A percentile compares a stretch with the other conserved stretches of the same genome.
These are phyloP conservation scores for Rhizopus arrhizus DNA, from an alignment of 371 early-diverging fungal species.

Conservation along the genomic window DNA sequence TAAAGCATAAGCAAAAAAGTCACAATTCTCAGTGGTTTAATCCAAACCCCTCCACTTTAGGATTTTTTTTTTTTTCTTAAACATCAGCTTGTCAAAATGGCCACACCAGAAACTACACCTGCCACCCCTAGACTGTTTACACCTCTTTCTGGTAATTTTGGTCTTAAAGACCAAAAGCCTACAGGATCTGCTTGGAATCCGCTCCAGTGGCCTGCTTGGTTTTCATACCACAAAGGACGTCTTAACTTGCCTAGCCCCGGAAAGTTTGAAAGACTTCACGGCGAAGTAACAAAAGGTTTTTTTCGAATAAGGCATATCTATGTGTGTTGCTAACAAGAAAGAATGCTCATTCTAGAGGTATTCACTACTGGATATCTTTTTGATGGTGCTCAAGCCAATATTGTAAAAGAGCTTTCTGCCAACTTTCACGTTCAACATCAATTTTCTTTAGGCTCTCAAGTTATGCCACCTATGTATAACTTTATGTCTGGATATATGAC, in stretches of 20 bases:
- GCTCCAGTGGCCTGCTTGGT: slow-evolving; percentile 58
- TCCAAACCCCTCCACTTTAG: slow-evolving; percentile 1
- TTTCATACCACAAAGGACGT: slow-evolving; percentile 63
- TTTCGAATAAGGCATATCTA: neutral
- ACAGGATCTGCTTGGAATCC: slow-evolving; percentile 60
- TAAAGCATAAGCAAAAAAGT: neutral
- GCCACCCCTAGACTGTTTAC: slow-evolving; percentile 27
- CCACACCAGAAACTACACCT: slow-evolving; percentile 25
- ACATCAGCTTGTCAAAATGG: slow-evolving; percentile 11
- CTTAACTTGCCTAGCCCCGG: slow-evolving; percentile 88
- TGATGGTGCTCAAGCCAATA: slow-evolving; percentile 94
- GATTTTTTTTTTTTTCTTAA: neutral
- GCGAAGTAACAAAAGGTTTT: slow-evolving; percentile 78
- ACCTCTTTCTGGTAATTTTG: slow-evolving; percentile 28
- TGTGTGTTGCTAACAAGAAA: neutral
- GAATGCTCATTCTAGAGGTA: slow-evolving; percentile 50
- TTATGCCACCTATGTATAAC: slow-evolving; percentile 86
- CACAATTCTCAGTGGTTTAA: slow-evolving; percentile 2
- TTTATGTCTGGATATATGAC: slow-evolving; percentile 81
- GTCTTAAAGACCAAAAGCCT: slow-evolving; percentile 40
- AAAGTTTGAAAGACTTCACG: slow-evolving; percentile 80
- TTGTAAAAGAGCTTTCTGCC: slow-evolving; percentile 85
- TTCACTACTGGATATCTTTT: slow-evolving; percentile 83
- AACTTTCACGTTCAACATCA: slow-evolving; percentile 95
- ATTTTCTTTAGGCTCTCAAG: slow-evolving; percentile 85